Evolutionary conservation across 768 basidiomycete species (phyloP), one percentile per base, ranked within the genome.

Genomic region (Lentinula edodes): DNA sequence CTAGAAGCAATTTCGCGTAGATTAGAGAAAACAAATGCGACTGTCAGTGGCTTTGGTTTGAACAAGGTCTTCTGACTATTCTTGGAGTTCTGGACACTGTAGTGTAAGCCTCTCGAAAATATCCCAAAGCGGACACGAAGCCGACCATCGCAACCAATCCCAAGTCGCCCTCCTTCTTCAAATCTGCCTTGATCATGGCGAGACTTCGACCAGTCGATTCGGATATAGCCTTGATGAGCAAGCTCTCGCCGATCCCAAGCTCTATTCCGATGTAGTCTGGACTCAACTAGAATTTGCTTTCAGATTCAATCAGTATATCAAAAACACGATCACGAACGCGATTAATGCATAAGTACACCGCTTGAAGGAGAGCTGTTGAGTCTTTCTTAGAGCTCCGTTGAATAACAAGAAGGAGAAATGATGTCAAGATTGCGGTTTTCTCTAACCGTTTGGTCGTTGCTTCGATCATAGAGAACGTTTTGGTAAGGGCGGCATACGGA

Each of bases 251-350:
- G 61, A 98, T 95, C 36, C 97, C 97, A 1, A 99, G 83, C 72
- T 99, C 96, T 57, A 98, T 80, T 34, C 96, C 95, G 62, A 92
- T 79, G 72, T 98, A 98, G 71, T 98, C 97, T 15, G 97, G 95
- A 66, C 93, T 88, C 61, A 98, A 72, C 95, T 98, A 70, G 45
- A 18, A 64, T 20, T 7, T 13, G 46, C 36, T 18, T 3, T 56
- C 15, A 52, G 7, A 36, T 34, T 8, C n/a, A 51, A 16, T 39
- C 59, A 50, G 53, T 34, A 64, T 59, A 42, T 52, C 51, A 41
- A 12, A 35, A 52, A 51, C 12, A 54, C 15, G 23, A 46, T 41
- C 13, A 73, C 86, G 58, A 71, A 98, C 95, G 63, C 95, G 80
- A 70, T 99, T 99, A 70, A 98, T 98, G 71, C 97, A 98, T 1